A percentile compares a stretch with the other conserved stretches of the same genome.
These are phyloP conservation scores for Zygoascus ofunaensis DNA, from an alignment of 805 yeast genomes.

Conservation along the genomic window DNA sequence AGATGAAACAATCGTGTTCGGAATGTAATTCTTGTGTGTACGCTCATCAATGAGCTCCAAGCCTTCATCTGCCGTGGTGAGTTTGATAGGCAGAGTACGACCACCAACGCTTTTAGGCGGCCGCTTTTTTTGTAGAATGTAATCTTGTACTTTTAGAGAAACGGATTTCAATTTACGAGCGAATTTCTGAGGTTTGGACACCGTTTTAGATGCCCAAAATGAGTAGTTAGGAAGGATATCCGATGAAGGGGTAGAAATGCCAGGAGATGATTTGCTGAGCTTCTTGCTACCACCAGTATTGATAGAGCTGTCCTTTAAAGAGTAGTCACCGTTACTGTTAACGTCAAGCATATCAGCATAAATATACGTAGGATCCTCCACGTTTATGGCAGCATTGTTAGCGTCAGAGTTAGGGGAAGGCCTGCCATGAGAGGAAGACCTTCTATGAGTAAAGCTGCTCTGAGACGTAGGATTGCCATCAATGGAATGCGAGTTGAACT, in stretches of 20 bases:
- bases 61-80: conserved; percentile 30
- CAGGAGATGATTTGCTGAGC: no score
- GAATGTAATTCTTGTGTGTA: conserved; percentile 46
- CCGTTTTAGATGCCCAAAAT: conserved; percentile 17
- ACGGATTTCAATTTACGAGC: not conserved
- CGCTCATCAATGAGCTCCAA: conserved; percentile 59
- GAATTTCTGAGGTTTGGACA: not conserved
- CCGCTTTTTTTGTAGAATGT: conserved; percentile 21
- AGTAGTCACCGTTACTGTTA: no score
- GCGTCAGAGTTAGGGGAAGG: not conserved
- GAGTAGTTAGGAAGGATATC: conserved; percentile 21
- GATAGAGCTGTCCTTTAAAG: not conserved
- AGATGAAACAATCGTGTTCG: conserved; percentile 75
- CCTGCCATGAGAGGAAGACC: not conserved
- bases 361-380: not conserved
- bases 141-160: conserved; percentile 13
- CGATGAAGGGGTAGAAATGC: conserved; percentile 2
- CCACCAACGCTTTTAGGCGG: conserved; percentile 55
- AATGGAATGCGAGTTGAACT: not conserved
- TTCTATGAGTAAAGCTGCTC: not conserved
- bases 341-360: not conserved
- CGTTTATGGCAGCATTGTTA: not conserved
- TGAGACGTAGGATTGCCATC: not conserved
- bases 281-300: not conserved
- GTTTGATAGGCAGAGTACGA: conserved; percentile 59